These are phyloP conservation scores for Cyamopsis tetragonoloba DNA, from an alignment of 306 rosid species.

Conservation along the genomic window DNA sequence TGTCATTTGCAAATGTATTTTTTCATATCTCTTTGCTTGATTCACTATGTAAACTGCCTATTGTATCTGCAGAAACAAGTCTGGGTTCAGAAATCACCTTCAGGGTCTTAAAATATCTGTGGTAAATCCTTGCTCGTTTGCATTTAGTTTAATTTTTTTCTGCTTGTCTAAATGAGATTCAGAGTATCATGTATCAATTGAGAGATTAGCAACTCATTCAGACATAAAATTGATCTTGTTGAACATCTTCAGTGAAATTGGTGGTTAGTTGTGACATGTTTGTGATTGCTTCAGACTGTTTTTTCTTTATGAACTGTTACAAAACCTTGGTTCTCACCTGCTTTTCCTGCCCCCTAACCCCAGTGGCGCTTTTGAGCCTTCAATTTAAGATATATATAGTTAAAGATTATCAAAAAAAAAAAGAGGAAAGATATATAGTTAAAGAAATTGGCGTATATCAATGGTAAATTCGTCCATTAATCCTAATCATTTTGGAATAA, in stretches of 20 bases:
- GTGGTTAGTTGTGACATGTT: not conserved
- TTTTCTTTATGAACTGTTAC: not conserved
- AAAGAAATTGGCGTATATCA: not conserved
- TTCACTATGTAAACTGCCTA: conserved; percentile 7
- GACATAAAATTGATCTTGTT: not conserved
- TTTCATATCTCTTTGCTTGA: conserved; percentile 8
- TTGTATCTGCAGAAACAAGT: conserved; percentile 81
- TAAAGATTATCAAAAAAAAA: too few relatives aligned
- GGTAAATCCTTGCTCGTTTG: conserved; percentile 40
- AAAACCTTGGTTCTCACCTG: not conserved
- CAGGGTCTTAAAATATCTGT: conserved; percentile 63
- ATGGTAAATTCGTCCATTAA: not conserved
- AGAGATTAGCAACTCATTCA: conserved; percentile 2
- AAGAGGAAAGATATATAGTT: not conserved
- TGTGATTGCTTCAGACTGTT: not conserved
- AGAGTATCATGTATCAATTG: conserved; percentile 7
- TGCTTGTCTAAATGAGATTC: conserved; percentile 7
- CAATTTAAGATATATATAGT: not conserved
- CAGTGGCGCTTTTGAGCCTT: not conserved
- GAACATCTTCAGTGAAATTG: not conserved
- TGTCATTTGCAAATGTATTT: conserved; percentile 19
- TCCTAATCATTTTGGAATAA: not conserved
- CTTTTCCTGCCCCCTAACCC: not conserved
- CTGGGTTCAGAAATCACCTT: conserved; percentile 94
- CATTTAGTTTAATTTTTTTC: conserved; percentile 3